Percentiles rank a stretch among this genome's conserved stretches.
These are phyloP conservation scores for Trypanosoma boissoni DNA, from an alignment of 208 protist genomes.

Conservation along the genomic window DNA sequence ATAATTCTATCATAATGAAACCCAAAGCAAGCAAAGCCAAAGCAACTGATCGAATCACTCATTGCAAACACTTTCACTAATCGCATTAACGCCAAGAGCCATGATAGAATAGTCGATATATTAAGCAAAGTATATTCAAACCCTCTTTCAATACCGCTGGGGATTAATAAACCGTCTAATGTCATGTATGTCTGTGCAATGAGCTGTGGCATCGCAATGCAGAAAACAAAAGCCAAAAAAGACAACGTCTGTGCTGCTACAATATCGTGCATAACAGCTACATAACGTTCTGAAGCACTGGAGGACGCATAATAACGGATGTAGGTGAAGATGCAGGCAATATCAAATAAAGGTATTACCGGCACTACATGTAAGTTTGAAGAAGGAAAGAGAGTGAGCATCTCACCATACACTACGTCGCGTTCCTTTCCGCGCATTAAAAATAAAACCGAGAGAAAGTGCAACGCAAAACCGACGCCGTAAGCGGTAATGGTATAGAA, in stretches of 20 bases:
- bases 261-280: conserved; percentile 63
- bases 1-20: conserved; percentile 29
- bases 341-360: conserved; percentile 66
- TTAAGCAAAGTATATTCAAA: conserved; percentile 35
- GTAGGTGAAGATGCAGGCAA: conserved; percentile 49
- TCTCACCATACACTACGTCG: conserved; percentile 36
- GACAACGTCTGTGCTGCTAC: conserved; percentile 49
- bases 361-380: conserved; percentile 61
- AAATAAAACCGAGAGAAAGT: conserved; percentile 66
- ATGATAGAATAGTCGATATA: conserved; percentile 34
- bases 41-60: conserved; percentile 57
- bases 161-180: conserved; percentile 13
- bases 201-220: conserved; percentile 63
- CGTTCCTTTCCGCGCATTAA: conserved; percentile 46
- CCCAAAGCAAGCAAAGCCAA: conserved; percentile 77
- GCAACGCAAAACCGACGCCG: conserved; percentile 58
- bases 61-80: conserved; percentile 40
- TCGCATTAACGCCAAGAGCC: conserved; percentile 40
- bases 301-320: conserved; percentile 21
- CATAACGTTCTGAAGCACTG: conserved; percentile 14
- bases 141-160: background rate
- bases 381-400: conserved; percentile 40
- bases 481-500: conserved; percentile 68
- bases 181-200: conserved; percentile 60
- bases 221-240: conserved; percentile 44